Conservation (phyloP, 139 green algal genomes). For the Chlamydomonas sp. region DNA sequence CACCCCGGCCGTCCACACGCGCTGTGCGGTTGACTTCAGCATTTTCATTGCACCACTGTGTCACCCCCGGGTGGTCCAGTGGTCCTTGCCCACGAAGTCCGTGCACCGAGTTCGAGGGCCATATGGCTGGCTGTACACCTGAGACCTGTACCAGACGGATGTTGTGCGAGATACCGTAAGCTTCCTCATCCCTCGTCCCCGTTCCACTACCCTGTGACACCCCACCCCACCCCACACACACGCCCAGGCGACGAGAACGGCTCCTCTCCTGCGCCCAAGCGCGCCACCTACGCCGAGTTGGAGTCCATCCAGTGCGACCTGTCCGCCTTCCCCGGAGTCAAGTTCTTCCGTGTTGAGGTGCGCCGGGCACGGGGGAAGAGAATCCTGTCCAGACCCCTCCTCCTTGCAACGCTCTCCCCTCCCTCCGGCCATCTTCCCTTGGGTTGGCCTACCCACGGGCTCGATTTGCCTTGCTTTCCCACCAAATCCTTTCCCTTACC, state of each 20-base stretch:
- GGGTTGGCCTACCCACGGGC: background rate
- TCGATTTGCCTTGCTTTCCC: background rate
- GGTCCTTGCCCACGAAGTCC: no score
- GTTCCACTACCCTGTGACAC: background rate
- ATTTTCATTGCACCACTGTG: no score
- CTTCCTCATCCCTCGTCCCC: background rate
- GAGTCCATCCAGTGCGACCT: constrained; percentile 71
- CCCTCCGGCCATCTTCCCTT: constrained; percentile 68
- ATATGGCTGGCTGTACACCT: no score
- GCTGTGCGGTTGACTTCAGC: no score
- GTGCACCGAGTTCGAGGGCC: no score
- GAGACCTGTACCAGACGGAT: no score
- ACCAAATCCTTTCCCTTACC: background rate
- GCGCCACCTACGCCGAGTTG: constrained; percentile 51
- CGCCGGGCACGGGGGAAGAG: background rate
- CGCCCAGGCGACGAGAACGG: constrained; percentile 37
- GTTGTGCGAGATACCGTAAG: background rate
- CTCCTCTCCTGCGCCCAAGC: background rate
- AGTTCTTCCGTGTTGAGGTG: constrained; percentile 88
- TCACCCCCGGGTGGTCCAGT: no score
- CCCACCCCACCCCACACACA: background rate
- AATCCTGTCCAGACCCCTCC: background rate
- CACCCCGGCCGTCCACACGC: no score
- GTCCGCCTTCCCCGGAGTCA: constrained; percentile 64
- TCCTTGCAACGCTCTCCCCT: background rate